Evolutionary conservation across 192 early-diverging fungal species (phyloP).

Genomic region (Dissophora ornata): DNA sequence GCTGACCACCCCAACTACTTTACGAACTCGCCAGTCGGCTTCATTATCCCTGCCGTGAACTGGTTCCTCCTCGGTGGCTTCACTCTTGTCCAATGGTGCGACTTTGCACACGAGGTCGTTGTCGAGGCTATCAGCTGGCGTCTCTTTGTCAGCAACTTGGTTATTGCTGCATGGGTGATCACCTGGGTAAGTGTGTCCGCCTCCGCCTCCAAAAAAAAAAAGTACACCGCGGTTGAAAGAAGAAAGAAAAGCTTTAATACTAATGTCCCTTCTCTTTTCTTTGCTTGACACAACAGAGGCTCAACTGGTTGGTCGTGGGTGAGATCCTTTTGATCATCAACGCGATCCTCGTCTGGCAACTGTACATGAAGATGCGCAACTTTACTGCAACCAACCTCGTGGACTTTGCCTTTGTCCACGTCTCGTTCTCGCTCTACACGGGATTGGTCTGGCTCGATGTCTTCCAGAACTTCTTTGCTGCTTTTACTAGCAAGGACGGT

Average conservation of each 20-base stretch:
- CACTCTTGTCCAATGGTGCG: constrained; percentile 37
- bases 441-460: constrained; percentile 51
- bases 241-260: no score
- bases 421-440: constrained; percentile 48
- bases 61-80: constrained; percentile 51
- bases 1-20: constrained; percentile 27
- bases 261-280: no score
- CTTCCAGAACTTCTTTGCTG: constrained; percentile 52
- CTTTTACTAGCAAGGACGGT: constrained; percentile 36
- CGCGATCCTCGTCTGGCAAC: constrained; percentile 32
- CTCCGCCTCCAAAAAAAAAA: no score
- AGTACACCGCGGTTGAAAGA: no score
- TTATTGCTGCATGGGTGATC: constrained; percentile 29
- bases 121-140: constrained; percentile 46
- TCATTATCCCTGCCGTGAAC: constrained; percentile 32
- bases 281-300: no score
- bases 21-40: constrained; percentile 31
- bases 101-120: constrained; percentile 50
- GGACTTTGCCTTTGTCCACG: constrained; percentile 38
- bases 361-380: constrained; percentile 30
- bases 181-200: constrained; percentile 31
- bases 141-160: constrained; percentile 34
- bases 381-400: constrained; percentile 45
- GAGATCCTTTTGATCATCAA: constrained; percentile 37
- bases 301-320: constrained; percentile 33